A percentile compares a stretch with the other conserved stretches of the same genome.
Evolutionary conservation across 768 basidiomycete genomes (phyloP).

Genomic region (Ramaria sp.): DNA sequence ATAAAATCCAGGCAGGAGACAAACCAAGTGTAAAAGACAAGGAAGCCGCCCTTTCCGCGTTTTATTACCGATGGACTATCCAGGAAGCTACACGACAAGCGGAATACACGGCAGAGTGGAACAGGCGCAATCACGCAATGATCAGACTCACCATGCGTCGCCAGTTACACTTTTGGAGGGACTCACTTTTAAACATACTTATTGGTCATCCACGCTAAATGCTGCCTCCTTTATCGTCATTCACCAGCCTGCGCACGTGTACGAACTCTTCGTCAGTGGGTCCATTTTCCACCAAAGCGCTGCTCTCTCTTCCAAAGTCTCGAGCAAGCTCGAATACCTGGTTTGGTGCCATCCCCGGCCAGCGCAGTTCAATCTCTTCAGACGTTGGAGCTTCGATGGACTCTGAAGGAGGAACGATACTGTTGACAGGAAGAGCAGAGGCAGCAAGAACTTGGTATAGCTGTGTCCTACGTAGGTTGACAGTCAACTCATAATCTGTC

Average conservation of each 20-base stretch:
- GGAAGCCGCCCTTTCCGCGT: constrained; percentile 61
- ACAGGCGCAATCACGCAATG: constrained; percentile 45
- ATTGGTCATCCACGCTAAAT: not conserved
- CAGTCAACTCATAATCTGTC: constrained; percentile 67
- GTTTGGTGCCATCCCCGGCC: constrained; percentile 63
- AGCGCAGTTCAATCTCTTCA: constrained; percentile 56
- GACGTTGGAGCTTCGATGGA: constrained; percentile 48
- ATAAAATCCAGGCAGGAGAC: constrained; percentile 41
- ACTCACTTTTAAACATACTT: constrained; percentile 17
- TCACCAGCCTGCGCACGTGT: constrained; percentile 57
- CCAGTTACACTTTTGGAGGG: constrained; percentile 34
- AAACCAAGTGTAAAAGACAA: constrained; percentile 31
- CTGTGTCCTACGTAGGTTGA: constrained; percentile 61
- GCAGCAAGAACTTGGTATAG: constrained; percentile 50
- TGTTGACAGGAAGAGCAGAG: not conserved
- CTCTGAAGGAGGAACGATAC: constrained; percentile 35
- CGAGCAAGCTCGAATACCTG: constrained; percentile 45
- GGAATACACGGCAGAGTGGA: constrained; percentile 58
- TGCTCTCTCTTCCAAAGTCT: constrained; percentile 57
- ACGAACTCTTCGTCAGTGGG: constrained; percentile 15
- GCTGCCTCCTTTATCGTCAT: constrained; percentile 25
- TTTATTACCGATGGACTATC: constrained; percentile 65
- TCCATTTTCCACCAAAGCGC: constrained; percentile 35
- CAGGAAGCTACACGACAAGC: constrained; percentile 52
- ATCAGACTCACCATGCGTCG: constrained; percentile 52